phyloP scores from a whole-genome alignment of 495 filamentous ascomycete species.

The Xylaria acuta region DNA sequence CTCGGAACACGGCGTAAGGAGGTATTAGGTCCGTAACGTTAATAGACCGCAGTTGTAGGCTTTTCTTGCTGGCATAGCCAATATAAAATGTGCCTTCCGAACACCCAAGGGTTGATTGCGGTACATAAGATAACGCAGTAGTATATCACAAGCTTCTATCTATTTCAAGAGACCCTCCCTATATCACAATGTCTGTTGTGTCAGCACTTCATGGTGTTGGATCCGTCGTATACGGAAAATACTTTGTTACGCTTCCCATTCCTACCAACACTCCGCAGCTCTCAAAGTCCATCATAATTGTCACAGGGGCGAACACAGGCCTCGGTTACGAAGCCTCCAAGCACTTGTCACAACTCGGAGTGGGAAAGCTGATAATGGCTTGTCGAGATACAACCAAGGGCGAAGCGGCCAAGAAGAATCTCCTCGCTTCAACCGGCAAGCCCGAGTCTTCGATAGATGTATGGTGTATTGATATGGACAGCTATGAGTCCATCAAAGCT shows the following conservation, averaged over 20 bases:
- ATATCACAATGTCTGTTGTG: constrained; percentile 1
- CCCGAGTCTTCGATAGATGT: constrained; percentile 45
- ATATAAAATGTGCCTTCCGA: neutral
- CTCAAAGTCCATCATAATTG: constrained; percentile 36
- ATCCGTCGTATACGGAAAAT: constrained; percentile 10
- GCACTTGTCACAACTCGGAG: constrained; percentile 49
- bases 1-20: neutral
- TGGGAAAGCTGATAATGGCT: constrained; percentile 53
- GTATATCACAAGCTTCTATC: neutral
- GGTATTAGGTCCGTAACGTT: constrained; percentile 3
- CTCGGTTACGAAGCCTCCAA: constrained; percentile 55
- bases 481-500: constrained; percentile 42
- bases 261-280: constrained; percentile 16
- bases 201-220: constrained; percentile 16
- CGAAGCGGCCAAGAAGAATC: constrained; percentile 44
- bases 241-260: constrained; percentile 19
- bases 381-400: constrained; percentile 51
- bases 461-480: constrained; percentile 58
- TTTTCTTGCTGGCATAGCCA: neutral
- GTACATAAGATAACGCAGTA: neutral
- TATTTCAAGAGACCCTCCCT: neutral
- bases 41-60: neutral
- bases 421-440: constrained; percentile 31
- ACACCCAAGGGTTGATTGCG: neutral
- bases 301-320: constrained; percentile 59